Percentiles rank a stretch among this genome's conserved stretches.
Conservation (phyloP, 805 yeast genomes). For the Grigorovia jiainica region DNA sequence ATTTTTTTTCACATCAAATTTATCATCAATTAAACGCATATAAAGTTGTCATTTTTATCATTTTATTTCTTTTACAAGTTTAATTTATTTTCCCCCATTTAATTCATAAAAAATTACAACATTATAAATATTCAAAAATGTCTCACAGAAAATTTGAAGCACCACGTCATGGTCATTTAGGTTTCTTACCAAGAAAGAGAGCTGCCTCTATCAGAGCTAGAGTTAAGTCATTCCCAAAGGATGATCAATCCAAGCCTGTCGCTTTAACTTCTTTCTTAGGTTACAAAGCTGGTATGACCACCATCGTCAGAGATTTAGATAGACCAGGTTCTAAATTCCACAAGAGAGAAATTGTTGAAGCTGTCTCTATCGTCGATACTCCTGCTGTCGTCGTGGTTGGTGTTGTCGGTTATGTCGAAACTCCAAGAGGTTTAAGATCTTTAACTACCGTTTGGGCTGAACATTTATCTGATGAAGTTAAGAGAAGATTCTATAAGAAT, state of each 20-base stretch:
- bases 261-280: slow-evolving; percentile 99
- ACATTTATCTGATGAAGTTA: slow-evolving; percentile 97
- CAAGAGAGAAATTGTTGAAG: slow-evolving; percentile 99
- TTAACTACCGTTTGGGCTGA: slow-evolving; percentile 99
- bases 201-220: slow-evolving; percentile 97
- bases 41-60: too few relatives aligned
- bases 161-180: slow-evolving; percentile 99
- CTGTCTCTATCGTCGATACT: slow-evolving; percentile 97
- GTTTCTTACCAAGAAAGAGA: slow-evolving; percentile 99
- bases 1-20: too few relatives aligned
- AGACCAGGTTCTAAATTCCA: slow-evolving; percentile 99
- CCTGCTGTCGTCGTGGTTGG: slow-evolving; percentile 99
- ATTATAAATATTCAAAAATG: slow-evolving; percentile 37
- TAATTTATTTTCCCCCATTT: neutral
- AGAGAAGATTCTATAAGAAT: slow-evolving; percentile 99
- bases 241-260: slow-evolving; percentile 94
- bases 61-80: too few relatives aligned
- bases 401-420: slow-evolving; percentile 99
- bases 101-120: neutral
- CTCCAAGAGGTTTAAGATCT: slow-evolving; percentile 99
- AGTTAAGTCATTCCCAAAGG: slow-evolving; percentile 99
- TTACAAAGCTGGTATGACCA: slow-evolving; percentile 99
- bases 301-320: slow-evolving; percentile 99
- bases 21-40: too few relatives aligned
- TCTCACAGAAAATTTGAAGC: slow-evolving; percentile 99